phyloP scores from a whole-genome alignment of 345 rosid genomes.

The Clarkia xantiana region DNA sequence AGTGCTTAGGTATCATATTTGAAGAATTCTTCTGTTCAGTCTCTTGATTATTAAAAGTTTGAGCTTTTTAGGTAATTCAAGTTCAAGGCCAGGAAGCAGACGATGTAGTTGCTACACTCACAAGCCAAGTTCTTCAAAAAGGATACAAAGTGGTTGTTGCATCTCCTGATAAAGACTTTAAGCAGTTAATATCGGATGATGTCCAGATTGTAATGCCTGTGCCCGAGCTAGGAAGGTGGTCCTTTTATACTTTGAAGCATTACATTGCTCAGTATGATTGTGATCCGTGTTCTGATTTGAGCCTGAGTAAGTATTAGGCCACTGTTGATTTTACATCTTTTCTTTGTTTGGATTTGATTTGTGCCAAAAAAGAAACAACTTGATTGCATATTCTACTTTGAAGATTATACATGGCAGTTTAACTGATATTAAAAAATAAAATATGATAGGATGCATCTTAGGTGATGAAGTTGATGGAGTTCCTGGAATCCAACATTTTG shows the following conservation, averaged over 20 bases:
- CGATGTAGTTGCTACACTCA: constrained; percentile 78
- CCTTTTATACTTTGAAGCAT: constrained; percentile 76
- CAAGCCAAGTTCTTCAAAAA: constrained; percentile 48
- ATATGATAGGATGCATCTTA: constrained; percentile 56
- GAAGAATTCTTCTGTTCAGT: background rate
- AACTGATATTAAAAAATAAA: background rate
- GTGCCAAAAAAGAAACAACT: no score
- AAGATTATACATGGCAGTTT: no score
- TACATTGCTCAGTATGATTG: constrained; percentile 67
- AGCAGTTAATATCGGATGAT: constrained; percentile 83
- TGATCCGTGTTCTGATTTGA: constrained; percentile 74
- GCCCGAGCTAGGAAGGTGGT: constrained; percentile 62
- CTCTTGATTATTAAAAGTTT: constrained; percentile 3
- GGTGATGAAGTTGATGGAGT: constrained; percentile 92
- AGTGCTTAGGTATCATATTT: no score
- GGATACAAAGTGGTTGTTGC: constrained; percentile 62
- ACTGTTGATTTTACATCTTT: no score
- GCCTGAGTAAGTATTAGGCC: constrained; percentile 30
- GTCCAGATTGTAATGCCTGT: constrained; percentile 84
- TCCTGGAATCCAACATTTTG: constrained; percentile 70
- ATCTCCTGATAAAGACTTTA: constrained; percentile 95
- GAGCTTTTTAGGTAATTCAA: constrained; percentile 47
- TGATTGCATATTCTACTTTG: no score
- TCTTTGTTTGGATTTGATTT: no score
- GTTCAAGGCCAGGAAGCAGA: constrained; percentile 78